Conservation (phyloP, 495 filamentous ascomycete species). For the Parachaetomium inaequale region DNA sequence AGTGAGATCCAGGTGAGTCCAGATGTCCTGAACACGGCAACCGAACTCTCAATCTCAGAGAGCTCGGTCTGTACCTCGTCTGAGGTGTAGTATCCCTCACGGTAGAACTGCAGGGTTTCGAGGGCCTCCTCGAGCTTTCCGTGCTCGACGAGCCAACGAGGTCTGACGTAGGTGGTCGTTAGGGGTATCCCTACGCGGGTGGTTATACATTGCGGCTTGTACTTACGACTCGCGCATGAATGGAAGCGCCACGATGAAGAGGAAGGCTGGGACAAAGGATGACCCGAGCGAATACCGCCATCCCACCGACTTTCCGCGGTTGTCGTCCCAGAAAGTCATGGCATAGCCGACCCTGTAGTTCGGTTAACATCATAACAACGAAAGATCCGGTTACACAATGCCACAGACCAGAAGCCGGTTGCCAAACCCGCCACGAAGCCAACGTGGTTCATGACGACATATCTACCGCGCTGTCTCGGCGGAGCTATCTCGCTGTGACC, state of each 20-base stretch:
- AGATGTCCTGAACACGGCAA: slow-evolving; percentile 31
- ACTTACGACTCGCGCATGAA: slow-evolving; percentile 51
- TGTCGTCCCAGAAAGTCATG: slow-evolving; percentile 40
- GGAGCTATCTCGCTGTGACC: slow-evolving; percentile 51
- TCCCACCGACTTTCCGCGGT: slow-evolving; percentile 32
- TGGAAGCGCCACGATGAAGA: slow-evolving; percentile 45
- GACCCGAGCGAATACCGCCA: slow-evolving; percentile 48
- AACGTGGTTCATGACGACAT: slow-evolving; percentile 57
- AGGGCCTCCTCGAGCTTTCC: slow-evolving; percentile 37
- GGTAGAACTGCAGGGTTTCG: slow-evolving; percentile 41
- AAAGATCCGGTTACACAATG: neutral
- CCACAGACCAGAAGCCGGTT: slow-evolving; percentile 49
- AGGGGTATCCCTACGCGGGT: neutral
- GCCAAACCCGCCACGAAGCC: slow-evolving; percentile 53
- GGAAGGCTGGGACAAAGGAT: slow-evolving; percentile 42
- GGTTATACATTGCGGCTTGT: too few relatives aligned
- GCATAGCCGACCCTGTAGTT: slow-evolving; percentile 42
- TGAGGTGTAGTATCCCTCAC: slow-evolving; percentile 39
- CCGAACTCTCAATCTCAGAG: slow-evolving; percentile 36
- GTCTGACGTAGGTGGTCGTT: slow-evolving; percentile 23
- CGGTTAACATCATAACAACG: neutral
- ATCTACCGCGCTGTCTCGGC: slow-evolving; percentile 48
- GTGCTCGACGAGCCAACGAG: slow-evolving; percentile 50
- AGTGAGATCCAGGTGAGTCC: slow-evolving; percentile 37
- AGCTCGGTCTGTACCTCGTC: slow-evolving; percentile 38